Percentiles rank a stretch among this genome's conserved stretches.
These are phyloP conservation scores for Patellaria atrata DNA, from an alignment of 495 filamentous ascomycete species.

Conservation along the genomic window DNA sequence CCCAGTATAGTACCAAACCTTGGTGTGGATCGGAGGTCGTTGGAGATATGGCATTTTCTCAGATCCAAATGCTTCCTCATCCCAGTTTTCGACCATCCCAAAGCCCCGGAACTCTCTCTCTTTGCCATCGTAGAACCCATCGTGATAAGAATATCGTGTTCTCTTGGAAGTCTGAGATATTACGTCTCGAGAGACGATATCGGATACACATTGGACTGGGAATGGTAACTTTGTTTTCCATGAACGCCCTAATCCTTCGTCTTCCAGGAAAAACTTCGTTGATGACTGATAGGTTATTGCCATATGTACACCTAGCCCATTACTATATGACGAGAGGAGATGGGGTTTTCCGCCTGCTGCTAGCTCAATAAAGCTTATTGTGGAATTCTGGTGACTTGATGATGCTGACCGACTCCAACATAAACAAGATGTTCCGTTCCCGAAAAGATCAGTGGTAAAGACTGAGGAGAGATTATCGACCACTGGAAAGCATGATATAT, in stretches of 20 bases:
- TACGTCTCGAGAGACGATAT: conserved; percentile 10
- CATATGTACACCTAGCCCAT: conserved; percentile 16
- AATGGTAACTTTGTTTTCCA: conserved; percentile 26
- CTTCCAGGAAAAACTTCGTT: conserved; percentile 22
- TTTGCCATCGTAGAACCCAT: conserved; percentile 26
- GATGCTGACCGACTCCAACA: conserved; percentile 16
- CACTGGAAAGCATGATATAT: conserved; percentile 5
- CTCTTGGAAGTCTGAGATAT: conserved; percentile 8
- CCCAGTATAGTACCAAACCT: conserved; percentile 20
- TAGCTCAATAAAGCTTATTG: not conserved
- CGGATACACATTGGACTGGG: conserved; percentile 21
- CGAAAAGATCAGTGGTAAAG: conserved; percentile 20
- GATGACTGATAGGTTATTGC: conserved; percentile 20
- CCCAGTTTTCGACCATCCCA: conserved; percentile 23
- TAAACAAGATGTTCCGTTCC: conserved; percentile 24
- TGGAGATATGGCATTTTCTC: no score
- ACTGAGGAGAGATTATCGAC: conserved; percentile 8
- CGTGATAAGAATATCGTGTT: conserved; percentile 23
- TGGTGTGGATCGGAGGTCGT: conserved; percentile 12
- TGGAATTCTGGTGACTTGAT: conserved; percentile 1
- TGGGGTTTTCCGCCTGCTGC: not conserved
- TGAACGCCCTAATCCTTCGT: conserved; percentile 15
- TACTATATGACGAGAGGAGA: not conserved
- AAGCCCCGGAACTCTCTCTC: conserved; percentile 30
- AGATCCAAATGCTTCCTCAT: conserved; percentile 19